phyloP scores from a whole-genome alignment of 495 filamentous ascomycete genomes.

The Gamarada debralockiae region DNA sequence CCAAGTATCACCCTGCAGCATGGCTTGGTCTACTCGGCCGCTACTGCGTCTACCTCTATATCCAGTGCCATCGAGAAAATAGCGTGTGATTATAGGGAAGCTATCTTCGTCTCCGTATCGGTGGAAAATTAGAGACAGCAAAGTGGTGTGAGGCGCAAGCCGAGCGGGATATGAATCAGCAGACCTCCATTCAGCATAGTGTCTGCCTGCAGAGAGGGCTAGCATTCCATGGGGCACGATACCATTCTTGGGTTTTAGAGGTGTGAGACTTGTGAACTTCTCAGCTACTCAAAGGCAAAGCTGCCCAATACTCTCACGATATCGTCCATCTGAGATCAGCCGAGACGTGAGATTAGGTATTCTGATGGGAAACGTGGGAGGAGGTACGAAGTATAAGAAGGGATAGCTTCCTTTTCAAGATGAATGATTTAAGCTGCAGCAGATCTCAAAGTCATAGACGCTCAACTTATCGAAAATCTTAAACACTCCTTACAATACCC shows the following conservation, averaged over 20 bases:
- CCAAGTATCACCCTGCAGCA: no score
- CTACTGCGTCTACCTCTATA: no score
- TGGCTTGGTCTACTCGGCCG: no score
- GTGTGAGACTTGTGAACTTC: not conserved
- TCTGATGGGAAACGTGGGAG: not conserved
- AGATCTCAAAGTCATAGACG: not conserved
- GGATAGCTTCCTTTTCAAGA: not conserved
- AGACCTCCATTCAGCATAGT: constrained; percentile 5
- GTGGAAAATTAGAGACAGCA: no score
- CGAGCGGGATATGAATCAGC: constrained; percentile 6
- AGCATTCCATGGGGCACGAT: constrained; percentile 6
- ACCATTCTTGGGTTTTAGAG: not conserved
- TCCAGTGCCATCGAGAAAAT: no score
- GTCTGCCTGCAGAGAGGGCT: not conserved
- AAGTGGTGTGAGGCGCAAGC: not conserved
- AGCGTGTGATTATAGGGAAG: no score
- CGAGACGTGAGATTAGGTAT: constrained; percentile 8
- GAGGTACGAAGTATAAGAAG: constrained; percentile 9
- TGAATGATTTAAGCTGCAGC: not conserved
- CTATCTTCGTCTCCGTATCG: not conserved
- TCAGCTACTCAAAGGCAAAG: not conserved
- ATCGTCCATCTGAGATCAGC: not conserved
- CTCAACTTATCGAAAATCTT: no score
- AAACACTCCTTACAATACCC: no score
- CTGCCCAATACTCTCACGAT: constrained; percentile 8